Evolutionary conservation across 768 basidiomycete species (phyloP).

Genomic region (Scleroderma bovista): DNA sequence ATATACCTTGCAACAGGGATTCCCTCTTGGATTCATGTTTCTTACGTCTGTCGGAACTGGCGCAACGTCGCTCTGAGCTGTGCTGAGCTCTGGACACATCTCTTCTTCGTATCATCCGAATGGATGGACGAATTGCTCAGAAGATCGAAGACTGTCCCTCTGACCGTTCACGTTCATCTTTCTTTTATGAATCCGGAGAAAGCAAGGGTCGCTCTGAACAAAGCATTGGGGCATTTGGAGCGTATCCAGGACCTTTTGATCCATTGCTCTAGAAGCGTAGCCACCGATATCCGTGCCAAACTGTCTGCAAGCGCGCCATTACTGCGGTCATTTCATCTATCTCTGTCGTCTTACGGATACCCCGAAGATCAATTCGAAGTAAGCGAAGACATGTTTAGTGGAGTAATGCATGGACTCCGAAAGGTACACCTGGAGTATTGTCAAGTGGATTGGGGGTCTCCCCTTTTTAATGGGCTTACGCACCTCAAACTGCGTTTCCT

Average conservation of each 20-base stretch:
- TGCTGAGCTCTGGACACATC: slow-evolving; percentile 36
- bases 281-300: slow-evolving; percentile 21
- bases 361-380: slow-evolving; percentile 18
- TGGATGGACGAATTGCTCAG: slow-evolving; percentile 40
- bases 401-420: slow-evolving; percentile 30
- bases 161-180: slow-evolving; percentile 19
- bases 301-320: slow-evolving; percentile 25
- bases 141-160: slow-evolving; percentile 38
- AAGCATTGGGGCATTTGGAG: slow-evolving; percentile 26
- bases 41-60: slow-evolving; percentile 33
- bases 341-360: slow-evolving; percentile 14
- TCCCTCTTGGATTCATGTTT: slow-evolving; percentile 19
- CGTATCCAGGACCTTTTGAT: slow-evolving; percentile 29
- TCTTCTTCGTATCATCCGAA: slow-evolving; percentile 27
- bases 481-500: slow-evolving; percentile 32
- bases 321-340: slow-evolving; percentile 27
- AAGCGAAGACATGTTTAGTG: slow-evolving; percentile 24
- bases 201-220: slow-evolving; percentile 23
- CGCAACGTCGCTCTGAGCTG: slow-evolving; percentile 37
- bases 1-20: background rate
- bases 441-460: slow-evolving; percentile 32
- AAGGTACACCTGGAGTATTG: slow-evolving; percentile 32
- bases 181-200: slow-evolving; percentile 22
- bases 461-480: slow-evolving; percentile 32
- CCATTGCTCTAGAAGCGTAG: slow-evolving; percentile 16